A percentile compares a stretch with the other conserved stretches of the same genome.
Conservation (phyloP, 768 basidiomycete species). For the Hemileccinum impolitum region DNA sequence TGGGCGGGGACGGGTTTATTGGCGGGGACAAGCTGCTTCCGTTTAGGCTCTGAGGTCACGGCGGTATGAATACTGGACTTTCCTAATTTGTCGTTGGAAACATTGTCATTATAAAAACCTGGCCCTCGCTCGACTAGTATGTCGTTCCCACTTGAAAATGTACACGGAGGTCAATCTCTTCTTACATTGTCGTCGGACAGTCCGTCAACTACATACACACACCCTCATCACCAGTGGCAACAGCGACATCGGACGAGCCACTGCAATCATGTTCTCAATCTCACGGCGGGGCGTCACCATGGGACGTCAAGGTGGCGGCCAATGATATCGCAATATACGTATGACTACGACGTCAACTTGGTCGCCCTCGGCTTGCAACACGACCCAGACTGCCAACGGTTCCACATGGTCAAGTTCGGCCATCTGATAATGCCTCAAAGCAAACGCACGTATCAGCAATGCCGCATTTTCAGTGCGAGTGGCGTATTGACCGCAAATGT, state of each 20-base stretch:
- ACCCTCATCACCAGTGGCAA: constrained; percentile 34
- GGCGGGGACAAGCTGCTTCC: constrained; percentile 29
- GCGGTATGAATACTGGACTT: constrained; percentile 1
- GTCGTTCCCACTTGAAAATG: constrained; percentile 38
- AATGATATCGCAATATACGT: constrained; percentile 40
- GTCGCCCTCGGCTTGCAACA: constrained; percentile 42
- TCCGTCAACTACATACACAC: constrained; percentile 8
- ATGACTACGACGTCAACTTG: constrained; percentile 34
- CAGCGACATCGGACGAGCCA: constrained; percentile 50
- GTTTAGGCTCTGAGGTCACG: constrained; percentile 22
- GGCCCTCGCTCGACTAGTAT: too few relatives aligned
- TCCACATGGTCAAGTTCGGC: constrained; percentile 39
- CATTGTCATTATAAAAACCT: too few relatives aligned
- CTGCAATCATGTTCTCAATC: constrained; percentile 48
- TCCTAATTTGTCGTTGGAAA: not conserved
- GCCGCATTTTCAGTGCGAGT: not conserved
- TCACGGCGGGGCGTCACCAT: constrained; percentile 55
- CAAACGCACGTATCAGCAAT: constrained; percentile 24
- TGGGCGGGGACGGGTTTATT: constrained; percentile 31
- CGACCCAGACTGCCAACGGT: constrained; percentile 37
- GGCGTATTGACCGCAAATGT: constrained; percentile 2
- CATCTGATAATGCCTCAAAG: constrained; percentile 53
- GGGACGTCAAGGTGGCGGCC: constrained; percentile 48
- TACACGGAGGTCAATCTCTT: constrained; percentile 37
- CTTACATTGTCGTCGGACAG: constrained; percentile 1